These are phyloP conservation scores for Samsoniella hepiali DNA, from an alignment of 2,329 filamentous ascomycete genomes.

Conservation along the genomic window DNA sequence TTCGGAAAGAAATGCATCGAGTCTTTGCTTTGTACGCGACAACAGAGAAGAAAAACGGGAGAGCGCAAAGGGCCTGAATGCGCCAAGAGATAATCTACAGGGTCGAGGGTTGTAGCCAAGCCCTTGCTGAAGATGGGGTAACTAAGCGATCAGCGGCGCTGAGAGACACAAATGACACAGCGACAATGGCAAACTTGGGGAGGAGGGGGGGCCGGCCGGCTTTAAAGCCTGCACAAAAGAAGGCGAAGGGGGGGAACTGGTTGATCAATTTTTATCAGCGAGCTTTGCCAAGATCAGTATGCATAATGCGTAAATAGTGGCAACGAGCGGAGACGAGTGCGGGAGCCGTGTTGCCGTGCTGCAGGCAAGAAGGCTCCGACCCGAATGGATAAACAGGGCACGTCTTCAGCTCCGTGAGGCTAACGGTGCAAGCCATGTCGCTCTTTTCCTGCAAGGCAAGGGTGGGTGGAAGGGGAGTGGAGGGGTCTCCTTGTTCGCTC, in stretches of 20 bases:
- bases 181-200: background rate
- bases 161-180: background rate
- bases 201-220: background rate
- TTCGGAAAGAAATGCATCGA: conserved; percentile 10
- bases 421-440: conserved; percentile 3
- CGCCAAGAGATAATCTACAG: background rate
- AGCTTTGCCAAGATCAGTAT: conserved; percentile 9
- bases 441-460: background rate
- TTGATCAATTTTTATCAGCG: background rate
- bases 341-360: background rate
- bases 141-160: conserved; percentile 3
- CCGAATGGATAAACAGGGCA: conserved; percentile 14
- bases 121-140: background rate
- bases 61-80: background rate
- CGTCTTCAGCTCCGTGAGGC: conserved; percentile 27
- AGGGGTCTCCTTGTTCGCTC: background rate
- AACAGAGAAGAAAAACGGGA: background rate
- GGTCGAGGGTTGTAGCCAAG: background rate
- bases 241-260: background rate
- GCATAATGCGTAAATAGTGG: conserved; percentile 1
- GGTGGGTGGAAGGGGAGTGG: background rate
- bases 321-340: background rate
- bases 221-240: conserved; percentile 1
- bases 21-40: background rate
- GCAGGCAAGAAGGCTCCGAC: background rate